Percentiles rank a stretch among this genome's conserved stretches.
These are phyloP conservation scores for Pythium myriotylum DNA, from an alignment of 352 stramenopile genomes.

Conservation along the genomic window DNA sequence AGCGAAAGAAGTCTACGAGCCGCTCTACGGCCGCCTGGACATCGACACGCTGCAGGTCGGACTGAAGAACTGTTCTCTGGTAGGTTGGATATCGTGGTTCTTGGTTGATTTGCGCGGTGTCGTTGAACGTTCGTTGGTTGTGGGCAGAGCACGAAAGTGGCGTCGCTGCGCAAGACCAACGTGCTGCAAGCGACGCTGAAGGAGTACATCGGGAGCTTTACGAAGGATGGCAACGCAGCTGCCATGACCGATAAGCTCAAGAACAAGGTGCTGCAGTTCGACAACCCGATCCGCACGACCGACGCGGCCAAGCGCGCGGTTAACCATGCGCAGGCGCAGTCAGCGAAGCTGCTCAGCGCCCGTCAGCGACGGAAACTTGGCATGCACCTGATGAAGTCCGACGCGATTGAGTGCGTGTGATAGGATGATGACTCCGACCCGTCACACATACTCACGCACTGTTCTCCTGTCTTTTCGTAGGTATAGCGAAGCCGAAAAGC, in stretches of 20 bases:
- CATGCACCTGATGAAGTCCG: constrained; percentile 49
- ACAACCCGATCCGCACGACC: constrained; percentile 65
- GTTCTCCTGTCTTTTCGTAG: too few species aligned
- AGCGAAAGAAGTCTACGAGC: constrained; percentile 29
- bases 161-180: constrained; percentile 26
- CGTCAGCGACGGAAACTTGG: constrained; percentile 57
- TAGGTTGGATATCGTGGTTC: constrained; percentile 16
- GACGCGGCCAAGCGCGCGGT: constrained; percentile 32
- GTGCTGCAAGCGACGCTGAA: constrained; percentile 29
- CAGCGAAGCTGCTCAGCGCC: constrained; percentile 60
- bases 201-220: constrained; percentile 41
- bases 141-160: constrained; percentile 5
- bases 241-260: constrained; percentile 57
- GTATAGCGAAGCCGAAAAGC: constrained; percentile 53
- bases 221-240: constrained; percentile 12
- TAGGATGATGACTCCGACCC: too few species aligned
- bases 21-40: constrained; percentile 60
- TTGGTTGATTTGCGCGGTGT: constrained; percentile 19
- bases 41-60: constrained; percentile 51
- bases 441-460: too few species aligned
- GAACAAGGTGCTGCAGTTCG: constrained; percentile 80
- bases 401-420: constrained; percentile 45
- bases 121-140: constrained; percentile 5
- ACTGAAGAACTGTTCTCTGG: constrained; percentile 74
- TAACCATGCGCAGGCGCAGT: constrained; percentile 45